Base-by-base conservation (phyloP, 2,329 filamentous ascomycete genomes). In the Colletotrichum acutatum region DNA sequence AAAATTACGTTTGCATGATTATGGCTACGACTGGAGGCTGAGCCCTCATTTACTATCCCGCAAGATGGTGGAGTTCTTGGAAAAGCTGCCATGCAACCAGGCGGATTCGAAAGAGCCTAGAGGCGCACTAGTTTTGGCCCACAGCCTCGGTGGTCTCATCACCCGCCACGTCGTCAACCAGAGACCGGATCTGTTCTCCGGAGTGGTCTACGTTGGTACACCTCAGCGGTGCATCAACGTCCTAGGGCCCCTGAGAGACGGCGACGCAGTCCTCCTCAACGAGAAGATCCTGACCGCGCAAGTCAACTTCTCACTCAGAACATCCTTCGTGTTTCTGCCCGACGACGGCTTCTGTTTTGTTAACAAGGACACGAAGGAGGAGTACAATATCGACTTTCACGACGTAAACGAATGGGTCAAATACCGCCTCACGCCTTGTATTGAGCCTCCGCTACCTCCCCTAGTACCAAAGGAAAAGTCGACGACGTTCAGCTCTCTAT, bases 11-110 rank as follows among this genome's bases (percentile, higher is more conserved):
- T 89, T 98, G 0, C 95, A 95, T 86, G 93, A 98, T 77, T 98
- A 96, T 79, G 95, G 95, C 22, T 98, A 98, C 78, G 96, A 98
- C 82, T 98, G 96, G 96, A 89, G 96, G 19, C 85, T 98, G 52
- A 97, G 94, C 75, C 96, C 96, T 0, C 89, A 92, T 78, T 85
- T 95, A 0, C 87, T 97, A 0, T 95, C 93, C 3, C 86, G 87
- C 58, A 90, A 90, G 74, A 84, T 98, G n/a, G 90, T 92, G 46
- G 83, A 88, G 22, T 98, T 94, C 77, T 85, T 98, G 16, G 90
- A 93, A 78, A 86, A 83, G 2, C 85, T 98, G 0, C 93, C 93
- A 0, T 95, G 91, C 64, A 98, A 98, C 78, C 87, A 89, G 59
- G 79, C 80, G 0, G 85, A 88, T 61, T 86, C 89, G 16, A 86